Base-by-base conservation (phyloP, 2,329 filamentous ascomycete genomes). In the Fusarium zealandicum region DNA sequence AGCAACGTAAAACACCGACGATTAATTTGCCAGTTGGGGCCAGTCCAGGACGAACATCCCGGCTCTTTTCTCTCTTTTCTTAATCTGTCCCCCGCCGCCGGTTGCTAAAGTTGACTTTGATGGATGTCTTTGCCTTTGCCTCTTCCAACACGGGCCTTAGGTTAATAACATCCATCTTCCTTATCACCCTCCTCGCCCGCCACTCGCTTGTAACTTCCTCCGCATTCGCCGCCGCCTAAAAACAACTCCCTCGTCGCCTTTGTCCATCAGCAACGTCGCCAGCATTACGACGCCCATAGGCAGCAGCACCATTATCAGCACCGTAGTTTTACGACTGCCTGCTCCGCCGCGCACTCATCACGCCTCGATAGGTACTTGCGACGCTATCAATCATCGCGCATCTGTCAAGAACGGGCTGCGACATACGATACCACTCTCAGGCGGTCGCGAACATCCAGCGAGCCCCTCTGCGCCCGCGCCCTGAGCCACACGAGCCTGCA, bases 231-330 rank as follows among this genome's bases (percentile, higher is more conserved):
- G 27, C 28, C 38, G 36, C 39, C 51, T 30, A 38, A 41, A 57
- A 30, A 41, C 22, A 30, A 41, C 22, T 39, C 36, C 27, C 42
- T 32, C 28, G 12, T 40, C 35, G 44, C 35, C 22, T 46, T 57
- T 36, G 27, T 54, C 35, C 43, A 47, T 42, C 22, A 8, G 17
- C 37, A 32, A 45, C 42, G 22, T 43, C 37, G 51, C 39, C 40
- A 51, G 47, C 36, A 50, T 57, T 60, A 53, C 51, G 51, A 47
- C 43, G 38, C 35, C 33, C 20, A 53, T 32, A 63, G 59, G 59
- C 59, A 63, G 41, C 55, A 63, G 36, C 47, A 60, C 43, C 53
- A 46, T 61, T 61, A 61, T 46, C 38, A 42, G 43, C 40, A 25
- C 33, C 33, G 33, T 28, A 32, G 28, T 17, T 46, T 43, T 49